A percentile compares a stretch with the other conserved stretches of the same genome.
These are phyloP conservation scores for Bonnemaisonia californica DNA, from an alignment of 31 red algal species.

Conservation along the genomic window DNA sequence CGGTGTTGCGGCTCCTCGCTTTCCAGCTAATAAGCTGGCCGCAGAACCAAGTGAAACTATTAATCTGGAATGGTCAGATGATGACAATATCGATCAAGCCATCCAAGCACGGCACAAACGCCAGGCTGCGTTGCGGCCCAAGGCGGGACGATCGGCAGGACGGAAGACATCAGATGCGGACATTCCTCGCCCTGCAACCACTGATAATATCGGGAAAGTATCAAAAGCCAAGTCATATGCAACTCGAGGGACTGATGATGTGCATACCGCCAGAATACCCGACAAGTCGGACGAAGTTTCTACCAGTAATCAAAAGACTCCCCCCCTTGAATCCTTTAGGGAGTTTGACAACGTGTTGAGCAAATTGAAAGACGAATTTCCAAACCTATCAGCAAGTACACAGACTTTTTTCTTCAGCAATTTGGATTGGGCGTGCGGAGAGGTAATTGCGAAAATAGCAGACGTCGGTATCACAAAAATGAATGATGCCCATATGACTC, in stretches of 20 bases:
- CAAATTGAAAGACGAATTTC: background rate
- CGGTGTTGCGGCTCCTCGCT: background rate
- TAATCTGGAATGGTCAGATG: background rate
- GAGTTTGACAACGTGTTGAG: background rate
- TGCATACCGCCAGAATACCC: background rate
- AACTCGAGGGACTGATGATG: background rate
- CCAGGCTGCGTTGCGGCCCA: background rate
- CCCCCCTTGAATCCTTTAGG: too few species aligned
- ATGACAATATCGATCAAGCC: background rate
- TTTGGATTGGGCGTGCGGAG: background rate
- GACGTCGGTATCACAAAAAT: background rate
- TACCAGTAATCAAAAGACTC: too few species aligned
- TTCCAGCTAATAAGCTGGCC: background rate
- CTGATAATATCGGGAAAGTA: background rate
- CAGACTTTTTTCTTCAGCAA: background rate
- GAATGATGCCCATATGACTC: background rate
- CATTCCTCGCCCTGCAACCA: background rate
- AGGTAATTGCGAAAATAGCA: background rate
- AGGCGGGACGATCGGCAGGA: background rate
- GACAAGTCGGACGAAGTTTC: too few species aligned
- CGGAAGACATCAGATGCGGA: background rate
- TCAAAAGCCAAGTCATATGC: background rate
- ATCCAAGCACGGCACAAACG: background rate
- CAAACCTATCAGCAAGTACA: background rate
- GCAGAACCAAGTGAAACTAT: background rate